phyloP scores from a whole-genome alignment of 768 basidiomycete species.

The Lactarius hengduanensis region DNA sequence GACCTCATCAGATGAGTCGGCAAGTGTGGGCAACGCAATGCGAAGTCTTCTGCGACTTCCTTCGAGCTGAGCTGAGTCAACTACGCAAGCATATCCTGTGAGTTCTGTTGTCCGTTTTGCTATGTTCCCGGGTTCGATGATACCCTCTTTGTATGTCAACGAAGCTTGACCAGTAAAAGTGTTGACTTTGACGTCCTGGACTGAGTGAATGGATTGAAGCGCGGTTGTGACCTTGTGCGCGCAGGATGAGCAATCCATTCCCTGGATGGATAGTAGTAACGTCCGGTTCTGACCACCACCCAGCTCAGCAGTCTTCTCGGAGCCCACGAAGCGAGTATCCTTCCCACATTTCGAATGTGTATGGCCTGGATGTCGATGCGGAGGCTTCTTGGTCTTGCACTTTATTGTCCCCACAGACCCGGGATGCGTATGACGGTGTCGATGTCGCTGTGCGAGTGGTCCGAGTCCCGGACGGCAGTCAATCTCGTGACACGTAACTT shows the following conservation, averaged over 20 bases:
- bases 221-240: conserved; percentile 20
- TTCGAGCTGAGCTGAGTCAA: conserved; percentile 7
- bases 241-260: conserved; percentile 29
- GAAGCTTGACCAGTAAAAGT: conserved; percentile 23
- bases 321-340: background rate
- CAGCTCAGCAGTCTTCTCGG: conserved; percentile 9
- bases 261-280: conserved; percentile 17
- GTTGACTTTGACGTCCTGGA: conserved; percentile 27
- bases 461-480: background rate
- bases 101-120: conserved; percentile 16
- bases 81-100: conserved; percentile 24
- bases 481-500: background rate
- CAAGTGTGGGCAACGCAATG: conserved; percentile 4
- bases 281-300: conserved; percentile 9
- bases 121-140: conserved; percentile 21
- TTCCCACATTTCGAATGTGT: background rate
- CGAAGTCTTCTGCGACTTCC: conserved; percentile 20
- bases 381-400: background rate
- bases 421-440: background rate
- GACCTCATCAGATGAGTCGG: background rate
- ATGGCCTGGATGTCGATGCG: background rate
- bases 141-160: conserved; percentile 21
- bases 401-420: background rate
- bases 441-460: background rate
- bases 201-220: conserved; percentile 24